Evolutionary conservation across 768 basidiomycete genomes (phyloP), one percentile per base, ranked within the genome.

Genomic region (Calocybe cyanea): DNA sequence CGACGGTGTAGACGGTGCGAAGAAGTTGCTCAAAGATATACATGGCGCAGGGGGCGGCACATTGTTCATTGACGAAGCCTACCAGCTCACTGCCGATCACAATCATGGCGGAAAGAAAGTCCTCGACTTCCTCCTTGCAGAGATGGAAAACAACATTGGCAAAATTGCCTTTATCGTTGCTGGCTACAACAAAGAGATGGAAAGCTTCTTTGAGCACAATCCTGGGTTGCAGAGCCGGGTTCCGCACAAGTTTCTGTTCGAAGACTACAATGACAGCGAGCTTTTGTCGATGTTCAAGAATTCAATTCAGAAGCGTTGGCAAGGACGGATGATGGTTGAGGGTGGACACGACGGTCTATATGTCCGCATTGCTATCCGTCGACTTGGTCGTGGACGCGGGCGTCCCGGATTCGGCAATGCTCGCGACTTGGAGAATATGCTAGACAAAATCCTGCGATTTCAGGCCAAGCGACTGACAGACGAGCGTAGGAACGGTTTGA

Each of bases 151-250:
- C 55, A 70, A 74, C 25, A 68, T 80, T 3, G 85, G 82, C 4
- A 77, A 65, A 5, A 51, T 85, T 5, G 79, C 84, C 9, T 87
- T 87, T 62, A 77, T 87, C 43, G 66, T 87, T 2, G 85, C 85
- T 0, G 85, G 85, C 3, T 87, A 87, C 57, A 75, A 66, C 58
- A 80, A 76, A 43, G 69, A 87, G 59, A 86, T 87, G 85, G 85
- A 87, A 52, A 78, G 72, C 35, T 87, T 87, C 64, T 86, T 87
- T 48, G 83, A 85, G 49, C 83, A 85, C 49, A 86, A 87, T 53
- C 83, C 85, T 2, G 85, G 85, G 1, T 59, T 87, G 10, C 62
- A 64, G 7, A 85, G 83, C 61, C 80, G 85, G n/a, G 78, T 87
- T 7, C 85, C 85, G 0, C 74, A 80, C 49, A 61, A 58, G 28